These are phyloP conservation scores for Proliferodiscus dingleyae DNA, from an alignment of 2,329 filamentous ascomycete genomes.

Conservation along the genomic window DNA sequence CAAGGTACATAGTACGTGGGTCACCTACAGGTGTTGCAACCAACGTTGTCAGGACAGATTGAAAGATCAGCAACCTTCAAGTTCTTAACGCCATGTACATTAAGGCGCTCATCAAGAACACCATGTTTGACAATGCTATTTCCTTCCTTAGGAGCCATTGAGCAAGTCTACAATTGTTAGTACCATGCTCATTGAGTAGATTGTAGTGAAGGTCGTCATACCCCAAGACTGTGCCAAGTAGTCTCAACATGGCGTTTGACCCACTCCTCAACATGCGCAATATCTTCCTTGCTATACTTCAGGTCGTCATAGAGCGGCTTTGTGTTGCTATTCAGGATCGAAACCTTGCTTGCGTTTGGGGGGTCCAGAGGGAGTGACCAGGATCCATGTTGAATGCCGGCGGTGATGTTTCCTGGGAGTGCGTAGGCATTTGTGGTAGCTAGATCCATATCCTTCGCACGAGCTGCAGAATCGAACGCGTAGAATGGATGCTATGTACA, in stretches of 20 bases:
- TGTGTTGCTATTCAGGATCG: slow-evolving; percentile 58
- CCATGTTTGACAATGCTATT: slow-evolving; percentile 66
- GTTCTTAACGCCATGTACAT: slow-evolving; percentile 36
- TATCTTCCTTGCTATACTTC: slow-evolving; percentile 59
- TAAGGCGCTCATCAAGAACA: slow-evolving; percentile 36
- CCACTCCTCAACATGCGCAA: slow-evolving; percentile 42
- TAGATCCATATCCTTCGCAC: slow-evolving; percentile 68
- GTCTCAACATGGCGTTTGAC: slow-evolving; percentile 55
- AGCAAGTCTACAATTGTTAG: slow-evolving; percentile 37
- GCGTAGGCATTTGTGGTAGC: slow-evolving; percentile 72
- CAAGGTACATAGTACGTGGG: background rate
- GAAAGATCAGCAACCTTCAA: slow-evolving; percentile 41
- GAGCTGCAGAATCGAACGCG: slow-evolving; percentile 62
- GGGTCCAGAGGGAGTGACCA: slow-evolving; percentile 60
- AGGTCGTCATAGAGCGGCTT: slow-evolving; percentile 58
- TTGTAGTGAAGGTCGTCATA: slow-evolving; percentile 28
- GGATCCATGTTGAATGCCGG: slow-evolving; percentile 44
- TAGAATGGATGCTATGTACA: slow-evolving; percentile 65
- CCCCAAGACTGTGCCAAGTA: slow-evolving; percentile 33
- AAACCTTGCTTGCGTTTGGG: slow-evolving; percentile 41
- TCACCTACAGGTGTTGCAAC: slow-evolving; percentile 38
- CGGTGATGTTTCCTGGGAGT: slow-evolving; percentile 44
- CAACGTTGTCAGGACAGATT: slow-evolving; percentile 35
- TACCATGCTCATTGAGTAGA: background rate
- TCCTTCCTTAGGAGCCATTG: slow-evolving; percentile 40